Percentiles rank a stretch among this genome's conserved stretches.
Conservation (phyloP, 1,284 basidiomycete genomes). For the Caloboletus firmus region DNA sequence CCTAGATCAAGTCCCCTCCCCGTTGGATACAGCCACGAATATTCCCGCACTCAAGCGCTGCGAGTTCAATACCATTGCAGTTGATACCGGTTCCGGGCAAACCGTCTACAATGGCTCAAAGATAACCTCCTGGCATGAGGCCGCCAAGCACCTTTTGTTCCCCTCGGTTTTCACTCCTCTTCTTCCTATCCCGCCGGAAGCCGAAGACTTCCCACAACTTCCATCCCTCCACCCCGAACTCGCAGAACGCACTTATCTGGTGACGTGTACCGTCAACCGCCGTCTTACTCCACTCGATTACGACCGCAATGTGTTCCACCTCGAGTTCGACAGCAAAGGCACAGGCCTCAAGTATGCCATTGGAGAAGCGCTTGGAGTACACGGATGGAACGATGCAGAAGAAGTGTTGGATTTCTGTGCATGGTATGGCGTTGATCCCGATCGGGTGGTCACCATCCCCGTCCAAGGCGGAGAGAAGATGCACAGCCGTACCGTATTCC, state of each 20-base stretch:
- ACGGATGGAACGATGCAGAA: constrained; percentile 94
- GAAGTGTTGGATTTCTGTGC: constrained; percentile 89
- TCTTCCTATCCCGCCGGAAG: constrained; percentile 32
- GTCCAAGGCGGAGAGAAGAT: constrained; percentile 58
- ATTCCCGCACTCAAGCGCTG: constrained; percentile 52
- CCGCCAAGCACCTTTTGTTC: constrained; percentile 89
- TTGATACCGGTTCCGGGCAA: constrained; percentile 54
- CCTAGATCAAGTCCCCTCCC: constrained; percentile 8
- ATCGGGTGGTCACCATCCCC: constrained; percentile 82
- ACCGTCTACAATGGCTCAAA: constrained; percentile 61
- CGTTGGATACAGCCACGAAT: constrained; percentile 22
- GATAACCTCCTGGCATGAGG: constrained; percentile 78
- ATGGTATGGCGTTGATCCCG: constrained; percentile 89
- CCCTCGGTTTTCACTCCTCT: constrained; percentile 73
- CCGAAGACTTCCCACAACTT: constrained; percentile 53
- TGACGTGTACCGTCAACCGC: constrained; percentile 92
- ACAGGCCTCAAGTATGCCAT: constrained; percentile 96
- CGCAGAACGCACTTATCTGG: constrained; percentile 88
- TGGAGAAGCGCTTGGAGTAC: constrained; percentile 94
- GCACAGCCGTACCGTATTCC: constrained; percentile 93
- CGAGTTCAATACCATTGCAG: constrained; percentile 69
- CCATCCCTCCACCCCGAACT: constrained; percentile 84
- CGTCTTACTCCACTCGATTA: constrained; percentile 94
- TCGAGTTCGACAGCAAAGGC: constrained; percentile 91
- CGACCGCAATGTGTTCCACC: constrained; percentile 98